Base-by-base conservation (phyloP, 345 rosid species). In the Litchi chinensis region DNA sequence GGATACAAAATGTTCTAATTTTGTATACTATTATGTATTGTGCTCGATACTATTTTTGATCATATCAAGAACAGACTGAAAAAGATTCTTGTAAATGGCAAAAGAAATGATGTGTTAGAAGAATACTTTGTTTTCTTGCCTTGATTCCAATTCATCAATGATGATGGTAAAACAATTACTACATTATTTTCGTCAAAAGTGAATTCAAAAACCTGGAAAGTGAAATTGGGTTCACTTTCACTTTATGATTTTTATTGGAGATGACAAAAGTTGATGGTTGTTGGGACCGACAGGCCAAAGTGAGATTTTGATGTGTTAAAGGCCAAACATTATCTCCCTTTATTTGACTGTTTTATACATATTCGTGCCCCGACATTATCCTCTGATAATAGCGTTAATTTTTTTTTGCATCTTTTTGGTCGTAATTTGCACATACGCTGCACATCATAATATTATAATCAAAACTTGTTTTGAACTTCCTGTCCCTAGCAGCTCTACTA, bases 161-260 rank as follows among this genome's bases (percentile, higher is more conserved):
- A 56, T 56, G 24, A 22, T 64, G 65, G 59, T 66, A n/a, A 39
- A 71, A 74, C 64, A 62, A 69, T 71, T 50, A 78, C 62, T 75
- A 70, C 87, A 84, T 84, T 86, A 86, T 83, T 86, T 77, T 86
- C 87, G 81, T 71, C 81, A 82, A 84, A 87, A 83, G 82, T 46
- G 52, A 62, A 77, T 84, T 69, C 71, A 83, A 78, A 83, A 76
- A 75, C 41, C 10, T 41, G 80, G 40, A 70, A 81, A 77, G 77
- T 60, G 77, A 15, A 65, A 46, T n/a, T 1, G 39, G 56, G 66
- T 78, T 80, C 56, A 6, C 79, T 81, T 79, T 83, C 52, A 43
- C 52, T 52, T 83, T 71, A 68, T 60, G 32, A 52, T 12, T 65
- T 73, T 77, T 78, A 82, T 85, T 80, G 87, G 79, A 87, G 85